Base-by-base conservation (phyloP, 225 moss, liverwort and hornwort species). In the Bryoerythrophyllum caledonicum region DNA sequence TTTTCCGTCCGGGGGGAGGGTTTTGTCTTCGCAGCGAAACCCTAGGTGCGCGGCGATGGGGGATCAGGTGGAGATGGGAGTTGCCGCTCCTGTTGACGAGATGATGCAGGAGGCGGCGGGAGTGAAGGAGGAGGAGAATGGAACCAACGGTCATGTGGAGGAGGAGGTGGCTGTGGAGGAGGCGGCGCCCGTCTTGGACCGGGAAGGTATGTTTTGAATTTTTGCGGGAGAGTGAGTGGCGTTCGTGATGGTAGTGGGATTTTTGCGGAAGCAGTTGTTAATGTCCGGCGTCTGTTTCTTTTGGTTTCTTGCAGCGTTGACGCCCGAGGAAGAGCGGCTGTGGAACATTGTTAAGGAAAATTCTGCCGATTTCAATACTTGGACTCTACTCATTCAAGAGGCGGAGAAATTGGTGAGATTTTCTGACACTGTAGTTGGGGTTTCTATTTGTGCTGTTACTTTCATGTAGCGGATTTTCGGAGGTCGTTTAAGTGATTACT, bases 361-460 rank as follows among this genome's bases (percentile, higher is more conserved):
- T 76, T 73, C 93, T 58, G 93, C 88, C 14, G 97, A 99, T 77
- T 99, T 99, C 75, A 89, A 90, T 71, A 87, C 94, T 1, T 99
- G 97, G 97, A 94, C 91, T 57, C 21, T 78, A 1, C 86, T 99
- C 3, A 99, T 99, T 72, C 89, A 83, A 48, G 97, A 99, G 76
- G 88, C 97, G 2, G 97, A 99, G 73, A 99, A 89, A 82, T 81
- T 99, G 72, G 97, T 99, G 72, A 80, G 82, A 43, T n/a, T 35
- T 37, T 8, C 14, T 35, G 4, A 21, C 2, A 2, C 10, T 4
- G 19, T 49, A 0, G 10, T 9, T 20, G 20, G 14, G 20, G 14
- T 15, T 56, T 30, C 8, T n/a, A 53, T 44, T 21, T 51, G 23
- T 23, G 21, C 21, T 48, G 27, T 62, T 17, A 20, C 23, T 56